Base-by-base conservation (phyloP, 2,329 filamentous ascomycete species). In the Thermomyces lanuginosus region DNA sequence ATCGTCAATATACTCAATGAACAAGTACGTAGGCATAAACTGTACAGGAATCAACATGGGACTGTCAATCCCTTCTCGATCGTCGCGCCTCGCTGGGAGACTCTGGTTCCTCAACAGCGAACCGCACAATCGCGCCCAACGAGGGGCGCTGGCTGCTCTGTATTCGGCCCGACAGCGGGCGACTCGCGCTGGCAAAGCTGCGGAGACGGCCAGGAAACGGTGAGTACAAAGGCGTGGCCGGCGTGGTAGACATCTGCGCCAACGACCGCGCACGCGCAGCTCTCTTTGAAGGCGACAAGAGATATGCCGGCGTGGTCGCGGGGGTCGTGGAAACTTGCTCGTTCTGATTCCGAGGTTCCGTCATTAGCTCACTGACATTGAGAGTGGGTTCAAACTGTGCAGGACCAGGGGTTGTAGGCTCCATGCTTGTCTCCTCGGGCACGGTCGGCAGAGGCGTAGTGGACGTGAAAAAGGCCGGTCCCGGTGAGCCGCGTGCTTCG, bases 271-370 rank as follows among this genome's bases (percentile, higher is more conserved):
- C 56, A 18, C 55, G 46, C 11, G 56, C 54, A 18, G 56, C 55
- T 29, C 56, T 46, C 37, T 56, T 59, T 12, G 58, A 59, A n/a
- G 58, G 58, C 3, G 57, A 60, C 21, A 42, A 51, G 32, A 59
- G 32, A 36, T 55, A 56, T 28, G 46, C 57, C 9, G 56, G 56
- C 4, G 56, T 53, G 9, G 50, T 46, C 12, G 53, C 38, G 4
- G 54, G 51, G 14, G 42, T 55, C 17, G 49, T 45, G 10, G 48
- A 46, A 24, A 42, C 29, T n/a, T n/a, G n/a, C n/a, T n/a, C n/a
- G n/a, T 29, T 15, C 9, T 27, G 42, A 21, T 38, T 39, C 15
- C 51, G 43, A 6, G 44, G 40, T 8, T 45, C 38, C 16, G 45
- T 36, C 12, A 42, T 43, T 25, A 56, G 42, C 12, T 56, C 48